Evolutionary conservation across 1,284 basidiomycete species (phyloP), one percentile per base, ranked within the genome.

Genomic region (Trichosporon ovoides): DNA sequence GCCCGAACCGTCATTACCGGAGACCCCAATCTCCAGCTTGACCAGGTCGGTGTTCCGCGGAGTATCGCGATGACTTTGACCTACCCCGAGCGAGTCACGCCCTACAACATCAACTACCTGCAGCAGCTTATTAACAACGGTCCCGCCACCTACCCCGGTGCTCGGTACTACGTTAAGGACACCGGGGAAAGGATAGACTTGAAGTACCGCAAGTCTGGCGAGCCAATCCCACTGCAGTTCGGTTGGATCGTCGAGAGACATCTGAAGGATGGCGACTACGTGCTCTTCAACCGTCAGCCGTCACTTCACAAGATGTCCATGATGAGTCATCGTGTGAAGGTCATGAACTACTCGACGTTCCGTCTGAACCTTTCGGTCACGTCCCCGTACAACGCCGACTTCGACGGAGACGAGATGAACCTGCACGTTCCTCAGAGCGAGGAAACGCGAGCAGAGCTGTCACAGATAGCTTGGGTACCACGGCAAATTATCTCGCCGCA

Each of bases 371-470:
- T 63, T 18, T 59, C 24, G 54, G 74, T 76, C 51, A 78, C 77
- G 2, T 78, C 76, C 35, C 77, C 77, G 7, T 79, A 78, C 79
- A 97, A 97, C 69, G 93, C 93, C 75, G 93, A 97, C 80, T 99
- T 98, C 80, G 96, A 98, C 75, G 96, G 96, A 71, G 96, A 99
- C 76, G 95, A 98, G 79, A 98, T 98, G 96, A 98, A 98, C 80
- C 91, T 98, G 88, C 94, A 96, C 76, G 89, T 98, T 36, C 96
- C 96, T 10, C 96, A 99, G 77, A 94, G 90, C 61, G 95, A 98
- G 79, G 96, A 99, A 78, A 98, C 95, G n/a, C 85, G 95, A 57
- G 95, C 96, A 1, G 96, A 99, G 78, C 82, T 98, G 35, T 89
- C 89, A 71, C 94, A 98, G 78, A 95, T 99, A 64, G 94, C 95